Evolutionary conservation across 148 eudicot species (phyloP).

Genomic region (Limonium bicolor): DNA sequence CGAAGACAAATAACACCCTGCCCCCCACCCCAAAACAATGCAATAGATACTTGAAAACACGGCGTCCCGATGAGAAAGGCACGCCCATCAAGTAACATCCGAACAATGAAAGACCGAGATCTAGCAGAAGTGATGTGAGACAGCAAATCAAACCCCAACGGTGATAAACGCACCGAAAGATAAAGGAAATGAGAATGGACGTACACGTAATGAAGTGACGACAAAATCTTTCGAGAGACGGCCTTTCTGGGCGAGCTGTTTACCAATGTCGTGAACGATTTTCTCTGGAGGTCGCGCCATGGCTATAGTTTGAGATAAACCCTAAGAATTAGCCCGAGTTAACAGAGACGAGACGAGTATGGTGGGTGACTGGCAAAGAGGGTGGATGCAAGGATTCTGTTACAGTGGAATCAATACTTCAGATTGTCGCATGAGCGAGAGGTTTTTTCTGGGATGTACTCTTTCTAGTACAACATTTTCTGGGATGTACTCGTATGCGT

Average conservation of each 20-base stretch:
- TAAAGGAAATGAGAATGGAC: neutral
- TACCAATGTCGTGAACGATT: slow-evolving; percentile 35
- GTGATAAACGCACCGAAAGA: neutral
- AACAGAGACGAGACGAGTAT: no score
- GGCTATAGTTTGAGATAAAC: neutral
- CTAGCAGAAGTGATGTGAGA: neutral
- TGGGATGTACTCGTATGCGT: no score
- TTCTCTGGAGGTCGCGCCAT: slow-evolving; percentile 21
- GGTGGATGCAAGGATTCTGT: no score
- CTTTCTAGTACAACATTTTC: no score
- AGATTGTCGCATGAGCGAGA: no score
- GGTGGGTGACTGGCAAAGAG: no score
- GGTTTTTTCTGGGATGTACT: no score
- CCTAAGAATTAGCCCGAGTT: no score
- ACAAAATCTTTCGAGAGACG: slow-evolving; percentile 52
- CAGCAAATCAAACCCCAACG: no score
- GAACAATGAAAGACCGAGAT: neutral
- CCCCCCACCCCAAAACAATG: neutral
- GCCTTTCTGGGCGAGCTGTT: slow-evolving; percentile 36
- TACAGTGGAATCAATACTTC: no score
- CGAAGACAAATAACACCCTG: neutral
- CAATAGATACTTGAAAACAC: neutral
- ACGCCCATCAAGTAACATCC: neutral
- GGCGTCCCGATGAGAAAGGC: neutral
- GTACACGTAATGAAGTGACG: slow-evolving; percentile 56